Evolutionary conservation across 2,329 filamentous ascomycete species (phyloP), one percentile per base, ranked within the genome.

Genomic region (Paecilomyces sp.): DNA sequence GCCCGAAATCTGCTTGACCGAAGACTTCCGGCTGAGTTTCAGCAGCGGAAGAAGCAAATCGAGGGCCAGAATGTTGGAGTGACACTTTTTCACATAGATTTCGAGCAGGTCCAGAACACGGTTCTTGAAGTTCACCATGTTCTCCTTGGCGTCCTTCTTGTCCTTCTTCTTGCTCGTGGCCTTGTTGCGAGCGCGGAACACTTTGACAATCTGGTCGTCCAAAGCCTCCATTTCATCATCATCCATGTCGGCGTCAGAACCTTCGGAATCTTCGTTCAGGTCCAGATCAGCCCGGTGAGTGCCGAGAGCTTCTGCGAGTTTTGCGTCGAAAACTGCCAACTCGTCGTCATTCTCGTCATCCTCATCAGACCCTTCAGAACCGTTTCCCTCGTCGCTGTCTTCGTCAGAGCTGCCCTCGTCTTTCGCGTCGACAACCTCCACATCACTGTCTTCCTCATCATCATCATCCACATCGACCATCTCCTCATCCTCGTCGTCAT

Each of bases 221-320:
- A 97, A 80, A 3, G 87, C 87, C 77, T 96, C 87, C 94, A 97
- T 97, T 71, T 96, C 89, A 18, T 93, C 92, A 76, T 97, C 93
- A 62, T 91, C 89, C 92, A 99, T 96, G 74, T 96, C 91, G 2
- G 84, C 86, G 61, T 84, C 84, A 12, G 80, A 81, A 9, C 83
- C 83, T 31, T 85, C 85, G 1, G 83, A 82, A 1, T 82, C 79
- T 15, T 75, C 76, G 62, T 86, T 83, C 57, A 72, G 63, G 59
- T 86, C 83, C 70, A 88, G 84, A 24, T 81, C 77, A 24, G 77
- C 75, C 22, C 76, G 76, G 55, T 88, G 88, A 58, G 88, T 92
- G 50, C 90, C 87, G 1, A 96, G 84, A 2, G 92, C 89, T 64
- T 87, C 83, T 1, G 89, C 89, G 30, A 97, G 84, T 58, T 91